Evolutionary conservation across 306 rosid species (phyloP).

Genomic region (Sophora flavescens): DNA sequence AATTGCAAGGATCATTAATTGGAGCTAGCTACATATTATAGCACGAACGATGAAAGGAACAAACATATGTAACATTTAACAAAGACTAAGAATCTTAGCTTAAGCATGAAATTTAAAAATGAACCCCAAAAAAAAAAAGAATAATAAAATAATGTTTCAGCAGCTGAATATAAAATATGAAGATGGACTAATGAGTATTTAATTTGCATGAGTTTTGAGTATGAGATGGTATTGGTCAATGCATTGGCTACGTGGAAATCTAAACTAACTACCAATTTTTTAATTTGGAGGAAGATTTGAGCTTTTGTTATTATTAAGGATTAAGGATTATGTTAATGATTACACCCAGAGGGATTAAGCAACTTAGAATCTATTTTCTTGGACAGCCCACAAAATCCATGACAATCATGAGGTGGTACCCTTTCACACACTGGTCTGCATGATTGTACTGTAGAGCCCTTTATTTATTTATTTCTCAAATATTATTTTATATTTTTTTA

Average conservation of each 20-base stretch:
- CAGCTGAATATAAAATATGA: constrained; percentile 10
- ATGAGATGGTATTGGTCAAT: constrained; percentile 36
- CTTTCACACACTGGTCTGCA: constrained; percentile 52
- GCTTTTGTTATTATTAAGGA: constrained; percentile 43
- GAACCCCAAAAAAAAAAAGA: background rate
- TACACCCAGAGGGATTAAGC: constrained; percentile 56
- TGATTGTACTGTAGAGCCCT: constrained; percentile 51
- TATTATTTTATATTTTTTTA: constrained; percentile 5
- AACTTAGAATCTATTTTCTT: constrained; percentile 54
- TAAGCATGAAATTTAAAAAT: constrained; percentile 37
- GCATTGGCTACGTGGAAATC: constrained; percentile 46
- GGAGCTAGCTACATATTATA: background rate
- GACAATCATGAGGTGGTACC: constrained; percentile 60
- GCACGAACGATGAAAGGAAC: background rate
- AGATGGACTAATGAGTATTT: constrained; percentile 42
- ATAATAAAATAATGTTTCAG: background rate
- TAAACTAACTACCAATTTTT: background rate
- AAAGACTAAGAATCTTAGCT: background rate
- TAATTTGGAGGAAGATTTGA: constrained; percentile 37
- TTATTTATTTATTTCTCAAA: background rate
- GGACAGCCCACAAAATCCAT: constrained; percentile 68
- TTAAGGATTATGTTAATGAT: constrained; percentile 57
- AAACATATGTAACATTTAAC: background rate
- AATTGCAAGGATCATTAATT: background rate
- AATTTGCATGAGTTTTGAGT: constrained; percentile 56